These are phyloP conservation scores for Xylaria sp. DNA, from an alignment of 2,329 filamentous ascomycete genomes.

Conservation along the genomic window DNA sequence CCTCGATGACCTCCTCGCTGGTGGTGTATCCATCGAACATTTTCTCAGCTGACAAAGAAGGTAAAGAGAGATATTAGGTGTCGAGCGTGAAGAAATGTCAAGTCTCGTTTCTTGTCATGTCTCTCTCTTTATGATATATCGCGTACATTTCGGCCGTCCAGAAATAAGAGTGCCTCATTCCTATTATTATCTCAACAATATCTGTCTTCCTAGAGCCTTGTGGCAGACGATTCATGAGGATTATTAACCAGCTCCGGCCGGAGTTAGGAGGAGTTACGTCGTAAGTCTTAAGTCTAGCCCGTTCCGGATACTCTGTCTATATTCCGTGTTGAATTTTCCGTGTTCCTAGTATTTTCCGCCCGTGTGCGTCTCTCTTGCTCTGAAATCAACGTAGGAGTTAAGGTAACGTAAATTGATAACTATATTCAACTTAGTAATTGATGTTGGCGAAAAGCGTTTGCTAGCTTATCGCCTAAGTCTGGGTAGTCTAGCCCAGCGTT, in stretches of 20 bases:
- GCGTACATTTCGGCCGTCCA: not conserved
- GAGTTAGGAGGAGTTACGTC: not conserved
- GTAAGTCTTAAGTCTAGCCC: not conserved
- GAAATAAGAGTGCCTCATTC: not conserved
- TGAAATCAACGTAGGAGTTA: constrained; percentile 7
- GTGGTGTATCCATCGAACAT: constrained; percentile 39
- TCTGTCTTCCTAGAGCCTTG: not conserved
- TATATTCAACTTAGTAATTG: not conserved
- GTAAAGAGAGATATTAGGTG: not conserved
- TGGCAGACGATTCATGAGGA: too few species aligned
- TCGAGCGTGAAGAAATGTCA: not conserved
- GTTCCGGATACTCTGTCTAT: not conserved
- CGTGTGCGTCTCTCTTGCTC: not conserved
- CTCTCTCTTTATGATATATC: constrained; percentile 1
- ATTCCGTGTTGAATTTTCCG: constrained; percentile 13
- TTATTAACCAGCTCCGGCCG: not conserved
- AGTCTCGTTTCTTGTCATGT: not conserved
- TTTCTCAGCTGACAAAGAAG: not conserved
- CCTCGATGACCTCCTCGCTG: constrained; percentile 42
- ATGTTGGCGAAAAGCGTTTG: not conserved
- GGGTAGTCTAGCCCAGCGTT: not conserved
- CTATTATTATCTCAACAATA: not conserved
- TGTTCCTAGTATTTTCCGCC: not conserved
- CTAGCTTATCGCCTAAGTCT: not conserved
- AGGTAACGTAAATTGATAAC: constrained; percentile 1